Percentiles rank a stretch among this genome's conserved stretches.
Conservation (phyloP, 352 stramenopile species). For the Phytophthora rubi region DNA sequence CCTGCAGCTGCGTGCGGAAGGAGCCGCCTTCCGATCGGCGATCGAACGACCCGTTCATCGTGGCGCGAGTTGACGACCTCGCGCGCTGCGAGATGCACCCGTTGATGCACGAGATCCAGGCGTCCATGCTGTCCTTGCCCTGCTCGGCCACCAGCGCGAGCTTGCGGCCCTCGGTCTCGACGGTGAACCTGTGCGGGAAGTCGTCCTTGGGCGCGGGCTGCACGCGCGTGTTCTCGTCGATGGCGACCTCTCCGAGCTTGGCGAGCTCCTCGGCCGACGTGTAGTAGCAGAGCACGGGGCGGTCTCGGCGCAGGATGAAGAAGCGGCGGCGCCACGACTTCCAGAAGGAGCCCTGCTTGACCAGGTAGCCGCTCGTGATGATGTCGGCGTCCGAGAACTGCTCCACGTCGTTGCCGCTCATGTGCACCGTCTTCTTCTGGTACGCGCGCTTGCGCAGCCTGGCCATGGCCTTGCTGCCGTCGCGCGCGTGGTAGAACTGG, state of each 20-base stretch:
- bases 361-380: slow-evolving; percentile 75
- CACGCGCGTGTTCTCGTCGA: slow-evolving; percentile 73
- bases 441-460: slow-evolving; percentile 81
- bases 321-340: slow-evolving; percentile 85
- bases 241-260: slow-evolving; percentile 79
- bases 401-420: slow-evolving; percentile 80
- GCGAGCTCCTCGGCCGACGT: slow-evolving; percentile 75
- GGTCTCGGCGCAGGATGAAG: slow-evolving; percentile 82
- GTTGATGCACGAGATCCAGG: slow-evolving; percentile 72
- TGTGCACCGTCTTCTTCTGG: slow-evolving; percentile 74
- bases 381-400: slow-evolving; percentile 90
- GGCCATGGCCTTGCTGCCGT: slow-evolving; percentile 80
- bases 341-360: slow-evolving; percentile 91
- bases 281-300: slow-evolving; percentile 84
- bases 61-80: slow-evolving; percentile 27
- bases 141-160: slow-evolving; percentile 79
- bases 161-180: slow-evolving; percentile 71
- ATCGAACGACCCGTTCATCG: slow-evolving; percentile 45
- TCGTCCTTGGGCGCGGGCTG: slow-evolving; percentile 52
- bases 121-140: slow-evolving; percentile 54
- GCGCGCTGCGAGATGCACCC: slow-evolving; percentile 50
- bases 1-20: slow-evolving; percentile 38
- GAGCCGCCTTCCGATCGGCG: slow-evolving; percentile 43
- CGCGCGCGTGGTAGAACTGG: slow-evolving; percentile 87
- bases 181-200: slow-evolving; percentile 71